Evolutionary conservation across 2,329 filamentous ascomycete species (phyloP).

Genomic region (Myriosclerotinia curreyana): DNA sequence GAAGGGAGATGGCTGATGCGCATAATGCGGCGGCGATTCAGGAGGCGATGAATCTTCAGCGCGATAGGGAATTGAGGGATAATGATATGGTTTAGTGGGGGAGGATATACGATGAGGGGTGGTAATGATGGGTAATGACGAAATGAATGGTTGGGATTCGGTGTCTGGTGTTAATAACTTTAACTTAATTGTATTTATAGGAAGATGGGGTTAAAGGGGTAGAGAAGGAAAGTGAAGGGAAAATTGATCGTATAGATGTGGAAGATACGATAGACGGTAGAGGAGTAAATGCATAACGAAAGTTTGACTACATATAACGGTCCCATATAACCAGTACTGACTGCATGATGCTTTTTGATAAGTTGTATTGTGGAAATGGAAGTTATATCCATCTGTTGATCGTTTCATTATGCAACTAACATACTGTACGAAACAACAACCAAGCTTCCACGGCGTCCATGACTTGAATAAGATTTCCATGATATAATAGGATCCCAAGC

Average conservation of each 20-base stretch:
- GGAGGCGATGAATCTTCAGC: not conserved
- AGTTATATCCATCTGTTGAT: not conserved
- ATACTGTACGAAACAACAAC: no score
- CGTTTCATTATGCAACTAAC: not conserved
- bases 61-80: not conserved
- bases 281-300: not conserved
- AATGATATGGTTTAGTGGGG: constrained; percentile 1
- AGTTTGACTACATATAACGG: no score
- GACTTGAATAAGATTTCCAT: no score
- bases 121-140: constrained; percentile 1
- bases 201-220: not conserved
- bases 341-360: not conserved
- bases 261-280: not conserved
- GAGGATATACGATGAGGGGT: not conserved
- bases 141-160: not conserved
- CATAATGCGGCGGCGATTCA: not conserved
- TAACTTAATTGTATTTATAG: constrained; percentile 9
- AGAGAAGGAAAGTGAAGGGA: not conserved
- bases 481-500: no score
- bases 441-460: no score
- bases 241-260: not conserved
- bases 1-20: not conserved
- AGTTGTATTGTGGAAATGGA: not conserved
- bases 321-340: no score
- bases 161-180: constrained; percentile 6